These are phyloP conservation scores for Tetrapisispora fleetii DNA, from an alignment of 805 yeast genomes.

Conservation along the genomic window DNA sequence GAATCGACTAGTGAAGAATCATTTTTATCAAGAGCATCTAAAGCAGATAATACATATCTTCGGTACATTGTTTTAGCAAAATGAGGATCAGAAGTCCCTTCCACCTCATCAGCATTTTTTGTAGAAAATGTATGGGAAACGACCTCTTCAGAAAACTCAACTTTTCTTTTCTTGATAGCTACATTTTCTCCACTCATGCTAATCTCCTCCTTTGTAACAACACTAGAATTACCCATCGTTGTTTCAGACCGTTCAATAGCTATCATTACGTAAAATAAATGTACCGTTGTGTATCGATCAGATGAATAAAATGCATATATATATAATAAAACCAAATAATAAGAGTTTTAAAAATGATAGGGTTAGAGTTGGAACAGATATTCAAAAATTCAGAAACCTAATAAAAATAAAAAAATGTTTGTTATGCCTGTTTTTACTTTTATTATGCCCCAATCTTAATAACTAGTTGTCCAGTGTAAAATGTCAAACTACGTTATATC, in stretches of 20 bases:
- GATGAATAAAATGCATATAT: neutral
- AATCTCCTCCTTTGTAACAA: neutral
- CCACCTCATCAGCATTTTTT: constrained; percentile 3
- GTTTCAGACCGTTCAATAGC: constrained; percentile 1
- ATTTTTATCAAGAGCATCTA: constrained; percentile 54
- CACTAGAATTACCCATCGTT: neutral
- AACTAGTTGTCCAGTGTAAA: no score
- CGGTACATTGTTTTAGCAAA: constrained; percentile 31
- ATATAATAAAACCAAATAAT: neutral
- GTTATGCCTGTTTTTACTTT: no score
- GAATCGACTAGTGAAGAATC: constrained; percentile 49
- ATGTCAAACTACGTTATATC: no score
- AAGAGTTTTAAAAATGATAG: neutral
- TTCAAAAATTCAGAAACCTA: no score
- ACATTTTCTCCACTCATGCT: neutral
- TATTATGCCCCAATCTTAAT: no score
- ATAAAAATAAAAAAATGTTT: no score
- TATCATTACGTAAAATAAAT: neutral
- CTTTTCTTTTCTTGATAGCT: constrained; percentile 21
- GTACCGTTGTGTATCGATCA: neutral
- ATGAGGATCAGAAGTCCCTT: neutral
- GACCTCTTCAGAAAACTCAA: constrained; percentile 24
- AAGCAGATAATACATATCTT: constrained; percentile 51
- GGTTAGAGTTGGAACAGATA: neutral
- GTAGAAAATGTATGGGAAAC: constrained; percentile 8